Evolutionary conservation across 1,284 basidiomycete genomes (phyloP), one percentile per base, ranked within the genome.

Genomic region (Lignosus rhinocerotis): DNA sequence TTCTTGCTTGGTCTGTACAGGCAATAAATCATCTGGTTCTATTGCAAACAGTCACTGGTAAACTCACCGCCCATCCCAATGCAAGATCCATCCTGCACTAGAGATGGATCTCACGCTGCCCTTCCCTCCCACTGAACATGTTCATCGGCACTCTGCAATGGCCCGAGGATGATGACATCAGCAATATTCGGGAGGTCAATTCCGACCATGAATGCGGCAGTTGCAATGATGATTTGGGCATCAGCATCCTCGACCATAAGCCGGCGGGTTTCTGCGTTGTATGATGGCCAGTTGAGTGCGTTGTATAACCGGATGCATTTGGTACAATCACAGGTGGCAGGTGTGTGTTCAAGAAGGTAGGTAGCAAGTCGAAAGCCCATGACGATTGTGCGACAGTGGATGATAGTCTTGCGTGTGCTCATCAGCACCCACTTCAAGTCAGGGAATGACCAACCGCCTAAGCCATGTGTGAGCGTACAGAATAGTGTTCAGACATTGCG

Each of bases 401-500:
- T 41, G 9, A 41, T 16, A 10, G 39, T 41, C 39, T n/a, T 41
- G 16, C 39, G 39, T 9, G 9, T 17, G 11, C 9, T 6, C 14
- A 6, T n/a, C n/a, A 25, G 17, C 16, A 49, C 33, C 47, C 47
- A 49, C 8, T 17, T 5, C 11, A 41, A 14, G 5, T 25, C 50
- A n/a, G 38, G 48, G n/a, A 50, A 50, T 10, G 33, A 10, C 48
- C 48, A 50, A 2, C 34, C 34, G 6, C 48, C 48, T 6, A 50
- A 10, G 17, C 33, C 42, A 16, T 33, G 51, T 16, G 32, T 25
- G 9, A 38, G 8, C 3, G 42, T 49, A 2, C 61, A 59, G 43
- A 61, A 66, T 10, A 64, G 25, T 1, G 55, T 45, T 11, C 44
- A 47, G 6, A 67, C 42, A 12, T 63, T 59, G 4, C 17, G 41